A percentile compares a stretch with the other conserved stretches of the same genome.
phyloP scores from a whole-genome alignment of 2,329 filamentous ascomycete genomes.

The Teratosphaeriaceae sp. region DNA sequence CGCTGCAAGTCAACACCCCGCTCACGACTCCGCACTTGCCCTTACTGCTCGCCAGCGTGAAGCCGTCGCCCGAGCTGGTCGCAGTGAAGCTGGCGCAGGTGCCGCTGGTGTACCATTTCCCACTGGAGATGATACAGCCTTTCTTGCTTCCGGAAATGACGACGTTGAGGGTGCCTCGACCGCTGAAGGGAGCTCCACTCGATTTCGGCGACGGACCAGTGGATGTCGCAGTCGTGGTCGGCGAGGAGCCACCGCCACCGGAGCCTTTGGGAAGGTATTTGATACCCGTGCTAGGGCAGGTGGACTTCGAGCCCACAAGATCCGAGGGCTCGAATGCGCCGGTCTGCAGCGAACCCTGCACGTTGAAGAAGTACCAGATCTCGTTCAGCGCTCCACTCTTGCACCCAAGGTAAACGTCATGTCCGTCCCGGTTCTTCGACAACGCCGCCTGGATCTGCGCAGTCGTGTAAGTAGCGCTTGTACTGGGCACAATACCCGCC shows the following conservation, averaged over 20 bases:
- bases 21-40: constrained; percentile 51
- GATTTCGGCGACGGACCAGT: constrained; percentile 25
- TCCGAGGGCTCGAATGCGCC: constrained; percentile 54
- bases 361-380: constrained; percentile 59
- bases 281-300: constrained; percentile 57
- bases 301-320: constrained; percentile 48
- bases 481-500: constrained; percentile 54
- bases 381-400: constrained; percentile 43
- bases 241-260: constrained; percentile 23
- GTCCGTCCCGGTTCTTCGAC: constrained; percentile 43
- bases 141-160: constrained; percentile 40
- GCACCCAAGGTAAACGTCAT: constrained; percentile 56
- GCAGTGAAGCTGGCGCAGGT: constrained; percentile 62
- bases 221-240: constrained; percentile 24
- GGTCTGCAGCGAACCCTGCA: constrained; percentile 51
- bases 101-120: constrained; percentile 61
- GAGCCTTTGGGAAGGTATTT: constrained; percentile 55
- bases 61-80: constrained; percentile 36
- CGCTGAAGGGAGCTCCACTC: constrained; percentile 41
- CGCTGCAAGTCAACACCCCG: constrained; percentile 50
- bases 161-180: constrained; percentile 56
- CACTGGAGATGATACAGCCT: constrained; percentile 62
- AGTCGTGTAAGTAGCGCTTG: constrained; percentile 52
- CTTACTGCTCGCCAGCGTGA: constrained; percentile 53
- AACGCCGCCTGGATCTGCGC: constrained; percentile 55